Evolutionary conservation across 495 filamentous ascomycete species (phyloP).

Genomic region (Venustampulla echinocandica): DNA sequence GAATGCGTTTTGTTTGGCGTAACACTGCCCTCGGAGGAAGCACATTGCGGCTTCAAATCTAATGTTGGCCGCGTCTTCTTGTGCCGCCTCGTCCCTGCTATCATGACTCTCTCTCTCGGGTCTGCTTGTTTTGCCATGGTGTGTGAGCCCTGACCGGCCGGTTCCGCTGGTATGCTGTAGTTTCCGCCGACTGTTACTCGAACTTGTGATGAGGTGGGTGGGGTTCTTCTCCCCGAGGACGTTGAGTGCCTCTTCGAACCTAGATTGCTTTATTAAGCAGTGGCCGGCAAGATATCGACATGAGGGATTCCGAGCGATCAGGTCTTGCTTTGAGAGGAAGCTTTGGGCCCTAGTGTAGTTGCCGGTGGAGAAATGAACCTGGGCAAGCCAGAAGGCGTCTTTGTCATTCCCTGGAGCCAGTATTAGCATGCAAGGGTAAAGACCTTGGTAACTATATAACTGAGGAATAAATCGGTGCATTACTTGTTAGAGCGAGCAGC

Average conservation of each 20-base stretch:
- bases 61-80: conserved; percentile 57
- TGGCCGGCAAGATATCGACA: conserved; percentile 89
- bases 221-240: conserved; percentile 92
- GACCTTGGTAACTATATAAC: neutral
- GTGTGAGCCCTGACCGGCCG: conserved; percentile 23
- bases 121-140: conserved; percentile 27
- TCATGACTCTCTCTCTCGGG: conserved; percentile 49
- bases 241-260: conserved; percentile 77
- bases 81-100: conserved; percentile 30
- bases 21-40: conserved; percentile 86
- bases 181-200: conserved; percentile 53
- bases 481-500: conserved; percentile 86
- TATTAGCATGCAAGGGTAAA: conserved; percentile 17
- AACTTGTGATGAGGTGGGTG: conserved; percentile 65
- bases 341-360: conserved; percentile 86
- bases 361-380: conserved; percentile 86
- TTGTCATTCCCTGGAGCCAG: conserved; percentile 63
- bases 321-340: conserved; percentile 75
- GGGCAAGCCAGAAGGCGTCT: conserved; percentile 90
- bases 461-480: conserved; percentile 15
- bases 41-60: conserved; percentile 96
- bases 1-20: conserved; percentile 94
- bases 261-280: conserved; percentile 83
- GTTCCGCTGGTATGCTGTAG: conserved; percentile 34
- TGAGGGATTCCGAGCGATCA: conserved; percentile 69